phyloP scores from a whole-genome alignment of 2,329 filamentous ascomycete species.

The Fusarium austroafricanum region DNA sequence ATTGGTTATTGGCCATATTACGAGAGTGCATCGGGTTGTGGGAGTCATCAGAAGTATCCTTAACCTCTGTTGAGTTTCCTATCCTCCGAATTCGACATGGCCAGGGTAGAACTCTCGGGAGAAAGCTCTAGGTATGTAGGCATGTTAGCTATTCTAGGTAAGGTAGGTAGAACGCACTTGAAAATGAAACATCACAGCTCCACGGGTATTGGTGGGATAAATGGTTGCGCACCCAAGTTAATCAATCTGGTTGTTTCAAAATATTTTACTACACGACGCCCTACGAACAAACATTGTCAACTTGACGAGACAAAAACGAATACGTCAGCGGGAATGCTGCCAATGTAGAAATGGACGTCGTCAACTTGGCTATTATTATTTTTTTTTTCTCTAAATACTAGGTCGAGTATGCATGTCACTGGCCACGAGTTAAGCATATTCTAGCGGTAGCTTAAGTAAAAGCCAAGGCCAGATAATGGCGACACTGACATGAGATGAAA shows the following conservation, averaged over 20 bases:
- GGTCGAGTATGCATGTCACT: neutral
- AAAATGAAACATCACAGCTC: no score
- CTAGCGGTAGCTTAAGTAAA: conserved; percentile 4
- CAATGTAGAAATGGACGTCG: neutral
- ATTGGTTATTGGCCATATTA: neutral
- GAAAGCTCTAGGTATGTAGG: no score
- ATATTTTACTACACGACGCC: neutral
- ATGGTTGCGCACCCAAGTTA: neutral
- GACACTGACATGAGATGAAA: neutral
- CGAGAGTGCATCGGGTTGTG: neutral
- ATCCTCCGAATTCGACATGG: no score
- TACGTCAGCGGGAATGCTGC: no score
- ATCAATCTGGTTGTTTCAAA: neutral
- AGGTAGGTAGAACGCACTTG: no score
- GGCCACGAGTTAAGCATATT: conserved; percentile 5
- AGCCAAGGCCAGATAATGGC: neutral
- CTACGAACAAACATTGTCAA: neutral
- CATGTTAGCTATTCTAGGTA: no score
- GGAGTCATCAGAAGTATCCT: neutral
- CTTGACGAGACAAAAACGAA: neutral
- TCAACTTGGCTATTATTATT: no score
- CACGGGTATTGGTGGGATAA: conserved; percentile 3
- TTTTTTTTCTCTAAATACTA: neutral
- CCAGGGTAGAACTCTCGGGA: no score
- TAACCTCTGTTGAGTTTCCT: neutral